Base-by-base conservation (phyloP, 441 rosid species). In the Populus hybrid region DNA sequence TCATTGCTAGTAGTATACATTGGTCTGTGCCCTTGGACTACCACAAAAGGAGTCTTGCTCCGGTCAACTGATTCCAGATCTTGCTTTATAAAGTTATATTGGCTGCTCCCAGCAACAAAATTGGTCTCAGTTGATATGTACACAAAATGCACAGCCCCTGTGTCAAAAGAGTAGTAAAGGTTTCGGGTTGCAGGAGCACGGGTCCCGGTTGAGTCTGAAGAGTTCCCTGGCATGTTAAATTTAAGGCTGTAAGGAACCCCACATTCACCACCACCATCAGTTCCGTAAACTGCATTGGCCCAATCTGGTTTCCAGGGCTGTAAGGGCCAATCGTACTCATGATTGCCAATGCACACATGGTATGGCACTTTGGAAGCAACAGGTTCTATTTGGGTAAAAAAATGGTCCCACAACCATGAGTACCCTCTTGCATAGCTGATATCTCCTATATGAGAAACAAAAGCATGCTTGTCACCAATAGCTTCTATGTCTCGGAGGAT, bases 261-360 rank as follows among this genome's bases (percentile, higher is more conserved):
- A 75, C 97, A 93, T 81, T 93, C 98, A 59, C 98, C 98, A 11
- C 98, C 98, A 61, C 98, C 95, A 67, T 95, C 98, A 35, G 85
- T 91, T 46, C 91, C 89, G 69, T 90, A 94, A 32, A 83, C 50
- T 3, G 81, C 40, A 36, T 75, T 35, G 66, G 97, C 78, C 97
- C 98, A 94, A 0, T 90, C 88, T 16, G 98, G 98, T 81, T 76
- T 90, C 98, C 98, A 94, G 2, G 98, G 97, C 86, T 94, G 98
- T 5, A 76, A 83, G 12, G 95, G 97, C 98, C 98, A 95, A 81
- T 95, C 91, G 57, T 93, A 95, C 75, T 95, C 98, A 63, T 93
- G 98, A 80, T 93, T 95, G 74, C 98, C 98, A 50, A 95, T 93
- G 80, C 98, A 93, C 0, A 95, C 98, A 82, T 93, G 98, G 77